Percentiles rank a stretch among this genome's conserved stretches.
Conservation (phyloP, 1,284 basidiomycete species). For the Afroboletus lepidellus region DNA sequence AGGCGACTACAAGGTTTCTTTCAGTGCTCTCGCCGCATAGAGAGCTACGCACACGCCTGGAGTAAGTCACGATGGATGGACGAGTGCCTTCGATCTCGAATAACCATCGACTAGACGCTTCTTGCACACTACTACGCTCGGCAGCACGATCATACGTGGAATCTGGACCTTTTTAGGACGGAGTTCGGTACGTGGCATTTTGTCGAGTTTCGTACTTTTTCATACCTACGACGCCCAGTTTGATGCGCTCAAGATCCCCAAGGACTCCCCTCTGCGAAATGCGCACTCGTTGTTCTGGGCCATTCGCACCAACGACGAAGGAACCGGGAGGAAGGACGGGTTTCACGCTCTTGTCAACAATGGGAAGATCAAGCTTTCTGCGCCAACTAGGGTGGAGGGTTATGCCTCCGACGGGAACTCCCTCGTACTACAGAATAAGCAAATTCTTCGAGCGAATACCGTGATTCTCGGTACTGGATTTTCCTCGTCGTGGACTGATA, state of each 20-base stretch:
- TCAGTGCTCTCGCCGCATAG: constrained; percentile 40
- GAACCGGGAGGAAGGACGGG: too few species aligned
- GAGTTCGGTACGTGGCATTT: constrained; percentile 18
- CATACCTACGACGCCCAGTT: neutral
- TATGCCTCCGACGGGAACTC: constrained; percentile 42
- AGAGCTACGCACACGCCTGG: constrained; percentile 34
- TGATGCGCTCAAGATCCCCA: too few species aligned
- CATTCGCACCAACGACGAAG: too few species aligned
- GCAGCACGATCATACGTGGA: constrained; percentile 20
- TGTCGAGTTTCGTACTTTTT: neutral
- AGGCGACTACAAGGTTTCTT: constrained; percentile 27
- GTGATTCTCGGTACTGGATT: constrained; percentile 59
- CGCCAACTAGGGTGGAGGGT: constrained; percentile 41
- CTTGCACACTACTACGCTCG: constrained; percentile 27
- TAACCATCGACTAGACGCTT: constrained; percentile 20
- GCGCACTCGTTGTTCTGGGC: too few species aligned
- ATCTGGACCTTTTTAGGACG: constrained; percentile 24
- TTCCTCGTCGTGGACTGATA: constrained; percentile 47
- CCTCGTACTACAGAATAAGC: constrained; percentile 41
- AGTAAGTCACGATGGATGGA: constrained; percentile 13
- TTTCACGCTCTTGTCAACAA: too few species aligned
- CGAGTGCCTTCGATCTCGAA: neutral
- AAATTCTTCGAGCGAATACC: constrained; percentile 40
- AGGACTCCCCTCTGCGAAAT: too few species aligned
- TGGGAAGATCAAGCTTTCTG: constrained; percentile 29